Conservation (phyloP, 2,329 filamentous ascomycete genomes). For the Diplodia intermedia region DNA sequence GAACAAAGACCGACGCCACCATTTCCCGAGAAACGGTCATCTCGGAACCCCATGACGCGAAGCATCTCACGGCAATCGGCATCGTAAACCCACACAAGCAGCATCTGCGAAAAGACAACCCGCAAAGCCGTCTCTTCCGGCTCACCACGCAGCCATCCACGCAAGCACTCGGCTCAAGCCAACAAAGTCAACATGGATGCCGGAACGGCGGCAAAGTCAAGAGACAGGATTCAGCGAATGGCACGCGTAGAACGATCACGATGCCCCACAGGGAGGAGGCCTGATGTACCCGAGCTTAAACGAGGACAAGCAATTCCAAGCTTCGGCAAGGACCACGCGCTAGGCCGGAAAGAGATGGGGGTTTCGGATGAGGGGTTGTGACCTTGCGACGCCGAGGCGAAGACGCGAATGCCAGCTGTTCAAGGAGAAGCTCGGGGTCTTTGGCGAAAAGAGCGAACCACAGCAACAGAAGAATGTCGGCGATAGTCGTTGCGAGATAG, state of each 20-base stretch:
- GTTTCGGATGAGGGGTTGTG: not conserved
- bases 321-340: constrained; percentile 1
- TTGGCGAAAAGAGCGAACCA: not conserved
- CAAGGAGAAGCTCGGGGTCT: not conserved
- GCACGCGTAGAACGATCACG: not conserved
- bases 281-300: constrained; percentile 2
- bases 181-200: not conserved
- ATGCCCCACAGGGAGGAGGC: not conserved
- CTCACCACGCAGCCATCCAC: not conserved
- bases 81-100: not conserved
- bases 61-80: not conserved
- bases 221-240: not conserved
- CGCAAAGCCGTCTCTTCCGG: not conserved
- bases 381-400: not conserved
- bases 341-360: not conserved
- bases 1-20: not conserved
- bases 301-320: constrained; percentile 7
- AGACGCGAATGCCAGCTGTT: not conserved
- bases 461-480: not conserved
- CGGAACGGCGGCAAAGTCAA: not conserved
- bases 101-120: not conserved
- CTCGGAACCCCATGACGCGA: not conserved
- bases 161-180: not conserved
- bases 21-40: not conserved
- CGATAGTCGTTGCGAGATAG: not conserved